Evolutionary conservation across 2,329 filamentous ascomycete species (phyloP).

Genomic region (Xylariaceae sp.): DNA sequence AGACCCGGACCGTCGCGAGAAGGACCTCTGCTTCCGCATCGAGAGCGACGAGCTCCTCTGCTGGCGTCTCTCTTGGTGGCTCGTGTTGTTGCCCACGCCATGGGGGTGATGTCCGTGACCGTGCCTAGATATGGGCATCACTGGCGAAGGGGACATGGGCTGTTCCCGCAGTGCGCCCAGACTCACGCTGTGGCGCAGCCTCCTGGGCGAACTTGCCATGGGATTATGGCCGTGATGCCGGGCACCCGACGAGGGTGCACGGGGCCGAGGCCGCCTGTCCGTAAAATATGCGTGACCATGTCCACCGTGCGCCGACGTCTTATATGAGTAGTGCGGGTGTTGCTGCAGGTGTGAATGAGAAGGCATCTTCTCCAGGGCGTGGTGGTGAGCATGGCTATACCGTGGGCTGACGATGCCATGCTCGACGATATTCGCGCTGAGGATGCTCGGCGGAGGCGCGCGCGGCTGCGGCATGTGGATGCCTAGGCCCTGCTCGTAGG

Average conservation of each 20-base stretch:
- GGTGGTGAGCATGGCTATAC: too few relatives aligned
- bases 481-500: slow-evolving; percentile 45
- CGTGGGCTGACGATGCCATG: neutral
- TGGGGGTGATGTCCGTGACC: neutral
- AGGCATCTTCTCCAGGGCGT: too few relatives aligned
- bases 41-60: slow-evolving; percentile 24
- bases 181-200: slow-evolving; percentile 33
- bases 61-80: slow-evolving; percentile 17
- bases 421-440: slow-evolving; percentile 30
- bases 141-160: slow-evolving; percentile 36
- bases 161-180: slow-evolving; percentile 24
- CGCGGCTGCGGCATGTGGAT: slow-evolving; percentile 50
- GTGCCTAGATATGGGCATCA: slow-evolving; percentile 12
- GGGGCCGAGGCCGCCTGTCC: slow-evolving; percentile 43
- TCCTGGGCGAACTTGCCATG: slow-evolving; percentile 37
- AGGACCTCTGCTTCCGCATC: slow-evolving; percentile 35
- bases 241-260: slow-evolving; percentile 50
- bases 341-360: too few relatives aligned
- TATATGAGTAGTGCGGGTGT: slow-evolving; percentile 18
- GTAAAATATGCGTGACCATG: slow-evolving; percentile 8
- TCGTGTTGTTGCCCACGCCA: neutral
- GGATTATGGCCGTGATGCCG: slow-evolving; percentile 43
- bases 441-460: slow-evolving; percentile 32
- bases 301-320: too few relatives aligned
- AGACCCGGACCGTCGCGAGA: slow-evolving; percentile 25